Base-by-base conservation (phyloP, 129 eudicot species). In the Oenanthe sinensis region DNA sequence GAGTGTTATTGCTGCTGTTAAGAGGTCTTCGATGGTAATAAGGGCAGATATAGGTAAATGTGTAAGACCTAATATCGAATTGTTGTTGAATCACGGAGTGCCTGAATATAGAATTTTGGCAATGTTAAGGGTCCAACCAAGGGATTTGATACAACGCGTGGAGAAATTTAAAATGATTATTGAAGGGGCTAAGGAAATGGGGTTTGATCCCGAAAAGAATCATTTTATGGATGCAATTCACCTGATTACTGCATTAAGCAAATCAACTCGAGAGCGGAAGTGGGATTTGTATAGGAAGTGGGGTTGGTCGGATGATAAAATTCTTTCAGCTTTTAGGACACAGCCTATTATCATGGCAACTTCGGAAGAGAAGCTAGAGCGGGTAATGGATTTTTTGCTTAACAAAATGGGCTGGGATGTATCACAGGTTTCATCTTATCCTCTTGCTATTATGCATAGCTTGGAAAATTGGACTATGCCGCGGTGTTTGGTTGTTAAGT, bases 261-360 rank as follows among this genome's bases (percentile, higher is more conserved):
- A 76, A 36, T 76, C 48, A 19, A 76, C 67, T 28, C 40, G 62
- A 68, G 70, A 71, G 16, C 79, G 40, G 13, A 78, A 78, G 63
- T 67, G 45, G 79, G 76, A 74, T 17, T n/a, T 74, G 37, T 83
- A 20, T n/a, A 78, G 79, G 16, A 83, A 65, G 39, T 83, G 86
- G 55, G 82, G 86, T 3, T 83, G 79, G 82, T 83, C 85, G 0
- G 77, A 83, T 5, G 71, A 76, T 47, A 82, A 83, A 24, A 62
- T 83, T 62, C n/a, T 1, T 33, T 9, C 15, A 2, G 85, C 85
- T 7, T 63, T 83, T 47, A 17, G 13, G 14, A 83, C 10, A 37
- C 24, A 14, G 28, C 82, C 85, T 8, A 1, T 6, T 24, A 62
- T 74, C 24, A 62, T 83, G 82, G 15, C 8, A 19, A 1, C 39